phyloP scores from a whole-genome alignment of 192 early-diverging fungal species.

The Dissophora globulifera region DNA sequence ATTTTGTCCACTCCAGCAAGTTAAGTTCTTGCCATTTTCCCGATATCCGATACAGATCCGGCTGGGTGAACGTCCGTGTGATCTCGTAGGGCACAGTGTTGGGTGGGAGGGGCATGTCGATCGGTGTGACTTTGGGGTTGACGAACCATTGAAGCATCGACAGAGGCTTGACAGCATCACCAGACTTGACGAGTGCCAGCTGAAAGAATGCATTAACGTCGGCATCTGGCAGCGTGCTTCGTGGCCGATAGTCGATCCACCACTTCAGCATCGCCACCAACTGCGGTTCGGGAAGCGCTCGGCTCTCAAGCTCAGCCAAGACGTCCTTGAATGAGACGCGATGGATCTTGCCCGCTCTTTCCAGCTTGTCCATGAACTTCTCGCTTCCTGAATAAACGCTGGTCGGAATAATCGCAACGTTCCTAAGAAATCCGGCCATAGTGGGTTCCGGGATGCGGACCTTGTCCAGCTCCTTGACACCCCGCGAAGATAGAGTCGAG shows the following conservation, averaged over 20 bases:
- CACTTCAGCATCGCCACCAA: constrained; percentile 77
- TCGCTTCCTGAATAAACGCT: constrained; percentile 63
- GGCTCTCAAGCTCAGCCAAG: constrained; percentile 66
- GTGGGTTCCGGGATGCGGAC: constrained; percentile 72
- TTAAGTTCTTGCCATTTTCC: constrained; percentile 65
- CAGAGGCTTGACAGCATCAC: constrained; percentile 56
- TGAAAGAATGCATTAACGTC: constrained; percentile 58
- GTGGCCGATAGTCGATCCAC: constrained; percentile 70
- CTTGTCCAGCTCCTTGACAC: constrained; percentile 60
- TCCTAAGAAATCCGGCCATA: constrained; percentile 71
- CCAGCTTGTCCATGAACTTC: constrained; percentile 65
- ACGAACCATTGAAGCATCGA: constrained; percentile 65
- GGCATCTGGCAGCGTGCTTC: constrained; percentile 39
- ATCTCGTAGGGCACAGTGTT: constrained; percentile 71
- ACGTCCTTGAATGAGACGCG: constrained; percentile 72
- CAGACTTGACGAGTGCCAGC: constrained; percentile 58
- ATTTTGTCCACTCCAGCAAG: constrained; percentile 71
- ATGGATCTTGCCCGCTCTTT: constrained; percentile 56
- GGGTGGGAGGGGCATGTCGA: constrained; percentile 68
- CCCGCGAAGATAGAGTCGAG: constrained; percentile 73
- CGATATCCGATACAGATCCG: constrained; percentile 66
- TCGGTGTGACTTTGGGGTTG: constrained; percentile 74
- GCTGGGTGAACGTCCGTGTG: constrained; percentile 69
- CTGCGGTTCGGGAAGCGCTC: constrained; percentile 66
- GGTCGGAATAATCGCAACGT: constrained; percentile 67